Percentiles rank a stretch among this genome's conserved stretches.
These are phyloP conservation scores for Euptelea pleiosperma DNA, from an alignment of 164 flowering plant genomes.

Conservation along the genomic window DNA sequence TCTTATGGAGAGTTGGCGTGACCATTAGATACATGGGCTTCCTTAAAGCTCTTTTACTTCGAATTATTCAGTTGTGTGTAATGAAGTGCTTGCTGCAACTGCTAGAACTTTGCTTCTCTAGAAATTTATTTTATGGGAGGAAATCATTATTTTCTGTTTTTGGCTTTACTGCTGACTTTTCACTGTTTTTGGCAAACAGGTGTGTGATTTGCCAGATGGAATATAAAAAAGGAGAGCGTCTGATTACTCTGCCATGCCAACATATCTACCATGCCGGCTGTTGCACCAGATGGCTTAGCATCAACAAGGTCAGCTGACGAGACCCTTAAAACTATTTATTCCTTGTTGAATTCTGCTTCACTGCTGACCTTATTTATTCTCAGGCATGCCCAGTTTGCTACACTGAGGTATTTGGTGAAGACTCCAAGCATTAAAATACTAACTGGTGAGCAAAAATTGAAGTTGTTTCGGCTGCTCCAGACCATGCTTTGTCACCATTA, in stretches of 20 bases:
- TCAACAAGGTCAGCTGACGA: conserved; percentile 63
- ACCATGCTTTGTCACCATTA: no score
- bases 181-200: conserved; percentile 28
- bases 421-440: conserved; percentile 22
- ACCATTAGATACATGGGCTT: no score
- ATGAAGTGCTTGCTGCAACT: no score
- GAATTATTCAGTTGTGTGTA: no score
- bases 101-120: no score
- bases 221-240: conserved; percentile 65
- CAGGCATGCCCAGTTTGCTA: conserved; percentile 87
- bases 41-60: no score
- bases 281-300: conserved; percentile 77
- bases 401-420: conserved; percentile 54
- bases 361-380: neutral
- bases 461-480: no score
- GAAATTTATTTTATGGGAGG: no score
- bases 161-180: neutral
- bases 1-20: no score
- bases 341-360: neutral
- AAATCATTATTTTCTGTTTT: no score
- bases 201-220: conserved; percentile 95
- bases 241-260: conserved; percentile 76
- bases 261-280: conserved; percentile 73
- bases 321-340: neutral
- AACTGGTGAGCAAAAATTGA: no score